Evolutionary conservation across 1,139 yeast genomes (phyloP).

Genomic region (Candida frijolesensis): DNA sequence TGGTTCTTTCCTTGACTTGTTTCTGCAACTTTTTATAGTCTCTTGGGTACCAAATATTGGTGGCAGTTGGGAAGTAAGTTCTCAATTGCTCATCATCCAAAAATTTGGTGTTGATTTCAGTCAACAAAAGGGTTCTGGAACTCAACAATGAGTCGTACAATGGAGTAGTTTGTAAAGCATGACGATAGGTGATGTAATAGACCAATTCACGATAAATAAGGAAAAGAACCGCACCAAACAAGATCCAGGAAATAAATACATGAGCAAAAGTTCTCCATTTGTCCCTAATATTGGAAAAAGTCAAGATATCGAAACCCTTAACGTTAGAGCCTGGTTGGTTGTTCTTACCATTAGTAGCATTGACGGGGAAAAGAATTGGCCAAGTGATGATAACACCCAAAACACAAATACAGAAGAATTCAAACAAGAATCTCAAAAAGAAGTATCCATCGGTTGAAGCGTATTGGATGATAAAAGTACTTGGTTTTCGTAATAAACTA

Average conservation of each 20-base stretch:
- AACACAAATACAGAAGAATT: constrained; percentile 58
- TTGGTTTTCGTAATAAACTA: constrained; percentile 55
- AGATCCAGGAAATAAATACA: constrained; percentile 69
- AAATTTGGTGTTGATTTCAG: constrained; percentile 57
- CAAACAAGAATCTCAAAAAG: constrained; percentile 73
- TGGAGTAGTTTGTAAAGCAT: constrained; percentile 70
- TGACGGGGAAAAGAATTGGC: constrained; percentile 84
- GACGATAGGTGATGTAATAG: constrained; percentile 67
- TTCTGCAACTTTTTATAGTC: constrained; percentile 55
- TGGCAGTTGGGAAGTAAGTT: constrained; percentile 60
- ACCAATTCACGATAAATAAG: constrained; percentile 71
- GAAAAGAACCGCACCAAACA: constrained; percentile 59
- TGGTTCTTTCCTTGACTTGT: constrained; percentile 56
- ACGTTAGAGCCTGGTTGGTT: constrained; percentile 28
- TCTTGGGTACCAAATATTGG: constrained; percentile 64
- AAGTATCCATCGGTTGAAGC: constrained; percentile 90
- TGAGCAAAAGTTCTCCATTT: constrained; percentile 70
- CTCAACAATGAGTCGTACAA: constrained; percentile 66
- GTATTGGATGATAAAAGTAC: constrained; percentile 71
- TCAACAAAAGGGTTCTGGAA: constrained; percentile 67
- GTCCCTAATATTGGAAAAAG: constrained; percentile 64
- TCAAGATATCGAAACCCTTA: constrained; percentile 57
- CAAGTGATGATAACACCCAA: constrained; percentile 67
- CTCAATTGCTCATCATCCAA: constrained; percentile 55
- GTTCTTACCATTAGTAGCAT: constrained; percentile 73